Evolutionary conservation across 768 basidiomycete genomes (phyloP).

Genomic region (Lentinula guzmanii): DNA sequence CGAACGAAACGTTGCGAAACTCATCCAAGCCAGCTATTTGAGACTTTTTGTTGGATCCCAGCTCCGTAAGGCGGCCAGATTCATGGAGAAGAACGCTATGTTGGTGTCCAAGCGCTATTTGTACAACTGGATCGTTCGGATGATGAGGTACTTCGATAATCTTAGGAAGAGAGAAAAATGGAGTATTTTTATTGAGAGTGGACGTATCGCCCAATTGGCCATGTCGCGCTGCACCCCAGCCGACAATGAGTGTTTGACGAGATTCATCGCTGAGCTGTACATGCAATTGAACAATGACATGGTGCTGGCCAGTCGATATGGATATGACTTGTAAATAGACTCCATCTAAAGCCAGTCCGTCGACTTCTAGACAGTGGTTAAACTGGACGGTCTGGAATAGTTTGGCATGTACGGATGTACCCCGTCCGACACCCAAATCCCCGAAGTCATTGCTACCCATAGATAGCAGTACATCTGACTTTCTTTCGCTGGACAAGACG

Average conservation of each 20-base stretch:
- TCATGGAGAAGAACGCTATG: constrained; percentile 50
- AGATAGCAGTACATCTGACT: constrained; percentile 55
- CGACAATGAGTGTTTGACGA: constrained; percentile 33
- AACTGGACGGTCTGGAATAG: constrained; percentile 37
- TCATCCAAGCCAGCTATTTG: constrained; percentile 44
- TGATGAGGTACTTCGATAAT: constrained; percentile 19
- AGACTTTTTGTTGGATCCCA: constrained; percentile 71
- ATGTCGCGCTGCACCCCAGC: constrained; percentile 85
- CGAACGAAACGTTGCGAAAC: constrained; percentile 18
- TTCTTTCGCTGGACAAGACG: constrained; percentile 40
- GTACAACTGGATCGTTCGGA: constrained; percentile 22
- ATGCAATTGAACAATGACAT: constrained; percentile 50
- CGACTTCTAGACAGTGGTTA: constrained; percentile 25
- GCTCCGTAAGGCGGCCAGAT: constrained; percentile 39
- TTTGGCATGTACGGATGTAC: constrained; percentile 10
- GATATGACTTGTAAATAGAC: constrained; percentile 27
- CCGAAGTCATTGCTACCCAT: constrained; percentile 87
- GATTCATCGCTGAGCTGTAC: constrained; percentile 14
- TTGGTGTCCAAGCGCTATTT: constrained; percentile 34
- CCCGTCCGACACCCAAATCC: constrained; percentile 56
- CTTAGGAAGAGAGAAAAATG: constrained; percentile 25
- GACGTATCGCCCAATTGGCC: constrained; percentile 65
- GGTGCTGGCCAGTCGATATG: constrained; percentile 64
- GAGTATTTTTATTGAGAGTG: constrained; percentile 15
- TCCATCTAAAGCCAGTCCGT: constrained; percentile 17